phyloP scores from a whole-genome alignment of 257 asterid genomes.

The Salvia hispanica region DNA sequence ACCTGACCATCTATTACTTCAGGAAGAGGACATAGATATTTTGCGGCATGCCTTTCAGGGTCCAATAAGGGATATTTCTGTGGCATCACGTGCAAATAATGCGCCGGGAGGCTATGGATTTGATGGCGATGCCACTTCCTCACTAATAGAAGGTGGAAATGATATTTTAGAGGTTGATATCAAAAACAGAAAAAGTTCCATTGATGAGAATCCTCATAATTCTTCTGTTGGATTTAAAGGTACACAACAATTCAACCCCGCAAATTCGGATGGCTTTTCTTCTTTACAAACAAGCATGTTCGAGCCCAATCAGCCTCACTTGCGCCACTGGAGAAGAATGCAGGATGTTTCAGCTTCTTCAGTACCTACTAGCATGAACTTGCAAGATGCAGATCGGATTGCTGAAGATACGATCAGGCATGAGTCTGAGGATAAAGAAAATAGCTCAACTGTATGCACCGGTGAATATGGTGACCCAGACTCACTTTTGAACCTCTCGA shows the following conservation, averaged over 20 bases:
- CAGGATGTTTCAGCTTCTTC: conserved; percentile 45
- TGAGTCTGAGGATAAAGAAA: conserved; percentile 44
- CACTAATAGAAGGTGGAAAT: conserved; percentile 45
- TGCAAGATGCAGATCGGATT: conserved; percentile 38
- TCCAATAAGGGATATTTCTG: conserved; percentile 44
- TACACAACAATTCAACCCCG: conserved; percentile 42
- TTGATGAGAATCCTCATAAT: conserved; percentile 43
- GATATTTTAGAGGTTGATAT: conserved; percentile 43
- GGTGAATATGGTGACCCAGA: conserved; percentile 76
- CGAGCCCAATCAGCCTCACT: conserved; percentile 45
- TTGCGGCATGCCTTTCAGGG: conserved; percentile 68
- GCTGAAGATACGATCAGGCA: conserved; percentile 39
- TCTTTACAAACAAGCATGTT: conserved; percentile 42
- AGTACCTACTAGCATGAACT: conserved; percentile 43
- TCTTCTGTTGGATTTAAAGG: conserved; percentile 49
- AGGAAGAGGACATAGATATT: conserved; percentile 71
- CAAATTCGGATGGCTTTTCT: conserved; percentile 48
- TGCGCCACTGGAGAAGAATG: conserved; percentile 46
- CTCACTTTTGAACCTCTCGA: conserved; percentile 83
- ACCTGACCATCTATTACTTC: conserved; percentile 54
- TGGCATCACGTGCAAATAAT: conserved; percentile 35
- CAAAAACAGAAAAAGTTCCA: conserved; percentile 35
- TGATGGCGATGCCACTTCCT: conserved; percentile 42
- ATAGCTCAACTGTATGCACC: conserved; percentile 37
- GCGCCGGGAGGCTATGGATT: conserved; percentile 52